Evolutionary conservation across 2,329 filamentous ascomycete genomes (phyloP).

Genomic region (Trichoderma harzianum): DNA sequence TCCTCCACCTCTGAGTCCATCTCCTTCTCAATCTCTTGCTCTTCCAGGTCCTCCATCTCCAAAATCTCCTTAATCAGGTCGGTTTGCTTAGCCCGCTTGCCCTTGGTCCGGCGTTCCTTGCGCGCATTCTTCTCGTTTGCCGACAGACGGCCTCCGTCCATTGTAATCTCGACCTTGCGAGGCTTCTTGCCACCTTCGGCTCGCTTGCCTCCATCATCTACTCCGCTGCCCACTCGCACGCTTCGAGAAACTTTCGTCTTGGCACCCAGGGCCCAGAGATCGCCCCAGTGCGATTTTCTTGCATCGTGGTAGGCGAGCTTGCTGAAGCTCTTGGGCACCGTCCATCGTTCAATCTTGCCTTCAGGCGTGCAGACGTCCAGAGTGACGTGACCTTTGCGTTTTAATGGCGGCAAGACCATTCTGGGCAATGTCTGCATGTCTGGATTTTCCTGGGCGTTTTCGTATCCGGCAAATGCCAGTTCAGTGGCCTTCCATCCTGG

Average conservation of each 20-base stretch:
- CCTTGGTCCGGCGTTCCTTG: conserved; percentile 41
- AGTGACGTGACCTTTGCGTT: conserved; percentile 82
- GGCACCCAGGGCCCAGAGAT: conserved; percentile 91
- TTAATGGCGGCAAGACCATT: conserved; percentile 74
- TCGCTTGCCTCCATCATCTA: conserved; percentile 47
- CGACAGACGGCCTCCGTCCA: conserved; percentile 36
- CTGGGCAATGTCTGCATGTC: conserved; percentile 72
- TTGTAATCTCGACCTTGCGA: conserved; percentile 36
- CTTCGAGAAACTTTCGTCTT: conserved; percentile 71
- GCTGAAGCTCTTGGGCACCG: conserved; percentile 76
- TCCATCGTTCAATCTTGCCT: conserved; percentile 89
- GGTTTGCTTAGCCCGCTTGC: conserved; percentile 36
- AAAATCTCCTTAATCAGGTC: conserved; percentile 41
- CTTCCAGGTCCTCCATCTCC: conserved; percentile 33
- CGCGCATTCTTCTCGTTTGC: conserved; percentile 37
- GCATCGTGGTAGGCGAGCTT: conserved; percentile 86
- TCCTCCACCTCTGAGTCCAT: conserved; percentile 32
- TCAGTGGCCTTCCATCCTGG: conserved; percentile 58
- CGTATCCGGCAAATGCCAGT: conserved; percentile 70
- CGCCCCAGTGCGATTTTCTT: conserved; percentile 85
- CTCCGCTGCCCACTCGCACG: conserved; percentile 56
- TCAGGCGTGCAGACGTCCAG: conserved; percentile 87
- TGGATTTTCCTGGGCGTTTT: conserved; percentile 43
- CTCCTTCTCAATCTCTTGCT: conserved; percentile 30
- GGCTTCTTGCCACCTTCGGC: conserved; percentile 40